These are phyloP conservation scores for Suillus ampliporus DNA, from an alignment of 768 basidiomycete genomes.

Conservation along the genomic window DNA sequence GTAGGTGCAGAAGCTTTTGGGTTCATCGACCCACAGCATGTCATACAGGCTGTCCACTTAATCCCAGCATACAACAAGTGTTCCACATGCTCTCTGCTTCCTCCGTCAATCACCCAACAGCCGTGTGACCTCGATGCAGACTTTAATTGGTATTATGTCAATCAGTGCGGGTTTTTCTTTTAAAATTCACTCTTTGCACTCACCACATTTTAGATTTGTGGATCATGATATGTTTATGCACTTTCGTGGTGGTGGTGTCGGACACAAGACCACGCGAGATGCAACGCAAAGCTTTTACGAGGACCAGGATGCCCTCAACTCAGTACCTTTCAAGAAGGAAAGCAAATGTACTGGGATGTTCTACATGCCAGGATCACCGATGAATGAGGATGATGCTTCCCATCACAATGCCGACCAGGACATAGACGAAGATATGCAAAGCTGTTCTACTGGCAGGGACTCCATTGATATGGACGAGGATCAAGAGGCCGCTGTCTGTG, in stretches of 20 bases:
- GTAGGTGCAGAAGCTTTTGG: slow-evolving; percentile 45
- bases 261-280: slow-evolving; percentile 26
- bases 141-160: slow-evolving; percentile 40
- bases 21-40: slow-evolving; percentile 48
- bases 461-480: neutral
- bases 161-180: slow-evolving; percentile 34
- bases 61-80: slow-evolving; percentile 46
- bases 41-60: slow-evolving; percentile 47
- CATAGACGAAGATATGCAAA: neutral
- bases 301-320: slow-evolving; percentile 5
- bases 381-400: neutral
- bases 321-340: slow-evolving; percentile 1
- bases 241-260: slow-evolving; percentile 34
- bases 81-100: slow-evolving; percentile 17
- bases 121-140: slow-evolving; percentile 30
- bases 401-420: neutral
- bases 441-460: neutral
- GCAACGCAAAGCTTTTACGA: neutral
- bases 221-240: slow-evolving; percentile 41
- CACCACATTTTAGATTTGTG: slow-evolving; percentile 36
- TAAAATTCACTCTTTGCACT: neutral
- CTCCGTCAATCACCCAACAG: slow-evolving; percentile 13
- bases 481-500: no score
- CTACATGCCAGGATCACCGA: neutral
- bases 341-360: neutral